Percentiles rank a stretch among this genome's conserved stretches.
These are phyloP conservation scores for Coemansia sp. DNA, from an alignment of 192 early-diverging fungal species.

Conservation along the genomic window DNA sequence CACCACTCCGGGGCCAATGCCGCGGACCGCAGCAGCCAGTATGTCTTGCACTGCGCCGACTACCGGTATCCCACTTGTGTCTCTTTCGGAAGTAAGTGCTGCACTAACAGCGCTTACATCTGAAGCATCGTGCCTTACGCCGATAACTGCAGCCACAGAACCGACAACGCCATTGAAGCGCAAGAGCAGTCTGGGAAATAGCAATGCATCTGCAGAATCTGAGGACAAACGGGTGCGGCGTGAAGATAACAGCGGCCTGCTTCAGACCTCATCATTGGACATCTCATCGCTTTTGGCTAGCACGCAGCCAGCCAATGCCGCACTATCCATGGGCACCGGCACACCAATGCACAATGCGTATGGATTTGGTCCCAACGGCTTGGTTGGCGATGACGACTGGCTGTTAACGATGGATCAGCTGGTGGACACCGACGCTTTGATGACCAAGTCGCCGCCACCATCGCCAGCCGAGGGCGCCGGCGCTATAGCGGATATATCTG, in stretches of 20 bases:
- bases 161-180: constrained; percentile 12
- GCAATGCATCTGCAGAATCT: not conserved
- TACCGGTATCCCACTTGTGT: constrained; percentile 18
- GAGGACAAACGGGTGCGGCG: constrained; percentile 18
- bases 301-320: not conserved
- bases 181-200: not conserved
- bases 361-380: not conserved
- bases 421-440: constrained; percentile 48
- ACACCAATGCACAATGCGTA: constrained; percentile 25
- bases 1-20: not conserved
- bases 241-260: not conserved
- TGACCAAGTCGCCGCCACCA: constrained; percentile 44
- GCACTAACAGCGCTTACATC: constrained; percentile 25
- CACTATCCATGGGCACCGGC: constrained; percentile 24
- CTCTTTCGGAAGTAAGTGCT: constrained; percentile 33
- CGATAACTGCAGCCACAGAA: not conserved
- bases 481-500: constrained; percentile 7
- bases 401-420: constrained; percentile 49
- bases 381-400: constrained; percentile 22
- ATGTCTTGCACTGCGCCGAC: constrained; percentile 2
- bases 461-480: constrained; percentile 24
- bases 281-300: constrained; percentile 2
- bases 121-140: not conserved
- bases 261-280: constrained; percentile 1
- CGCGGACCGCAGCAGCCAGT: not conserved